Conservation (phyloP, 1,139 yeast species). For the Yueomyces sp. region DNA sequence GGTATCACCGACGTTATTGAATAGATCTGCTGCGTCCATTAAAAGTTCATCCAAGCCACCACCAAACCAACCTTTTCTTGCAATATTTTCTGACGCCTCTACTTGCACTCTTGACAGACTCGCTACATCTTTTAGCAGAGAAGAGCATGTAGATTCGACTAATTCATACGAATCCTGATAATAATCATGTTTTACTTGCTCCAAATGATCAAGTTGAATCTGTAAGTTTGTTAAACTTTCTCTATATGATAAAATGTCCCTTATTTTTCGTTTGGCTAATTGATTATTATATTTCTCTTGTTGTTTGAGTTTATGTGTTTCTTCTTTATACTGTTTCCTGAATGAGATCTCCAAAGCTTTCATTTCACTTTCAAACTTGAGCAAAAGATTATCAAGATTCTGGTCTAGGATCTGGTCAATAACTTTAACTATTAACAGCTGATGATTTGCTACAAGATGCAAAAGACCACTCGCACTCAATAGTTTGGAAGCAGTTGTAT, state of each 20-base stretch:
- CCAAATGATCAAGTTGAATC: conserved; percentile 65
- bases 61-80: conserved; percentile 78
- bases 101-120: conserved; percentile 66
- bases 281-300: conserved; percentile 47
- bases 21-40: conserved; percentile 41
- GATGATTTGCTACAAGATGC: conserved; percentile 65
- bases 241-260: conserved; percentile 54
- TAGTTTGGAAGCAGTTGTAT: conserved; percentile 48
- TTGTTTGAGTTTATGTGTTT: conserved; percentile 37
- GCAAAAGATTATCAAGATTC: conserved; percentile 39
- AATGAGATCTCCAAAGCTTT: conserved; percentile 39
- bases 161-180: conserved; percentile 47
- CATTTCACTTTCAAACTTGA: conserved; percentile 29
- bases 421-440: conserved; percentile 52
- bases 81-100: conserved; percentile 69
- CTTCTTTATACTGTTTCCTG: conserved; percentile 38
- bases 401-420: conserved; percentile 40
- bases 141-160: conserved; percentile 46
- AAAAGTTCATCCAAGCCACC: conserved; percentile 67
- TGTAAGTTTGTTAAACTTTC: conserved; percentile 56
- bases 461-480: conserved; percentile 70
- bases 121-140: conserved; percentile 44
- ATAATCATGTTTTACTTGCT: conserved; percentile 61
- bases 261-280: conserved; percentile 40
- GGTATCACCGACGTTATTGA: conserved; percentile 16